Evolutionary conservation across 768 basidiomycete genomes (phyloP).

Genomic region (Rubroboletus pulcherrimus): DNA sequence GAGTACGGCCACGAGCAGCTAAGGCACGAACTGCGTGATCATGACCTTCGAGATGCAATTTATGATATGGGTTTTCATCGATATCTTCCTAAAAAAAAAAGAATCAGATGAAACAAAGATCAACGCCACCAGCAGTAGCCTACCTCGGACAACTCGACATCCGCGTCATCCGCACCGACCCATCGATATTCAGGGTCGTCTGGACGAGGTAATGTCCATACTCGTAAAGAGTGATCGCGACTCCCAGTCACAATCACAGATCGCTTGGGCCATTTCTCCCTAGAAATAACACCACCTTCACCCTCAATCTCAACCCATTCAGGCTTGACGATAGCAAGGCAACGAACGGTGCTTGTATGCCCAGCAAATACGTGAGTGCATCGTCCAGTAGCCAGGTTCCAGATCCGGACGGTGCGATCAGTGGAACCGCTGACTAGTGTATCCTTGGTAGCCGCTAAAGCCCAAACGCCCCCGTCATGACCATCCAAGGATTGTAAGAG

Average conservation of each 20-base stretch:
- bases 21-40: conserved; percentile 88
- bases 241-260: conserved; percentile 73
- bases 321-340: conserved; percentile 93
- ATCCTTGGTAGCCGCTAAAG: conserved; percentile 84
- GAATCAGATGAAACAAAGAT: conserved; percentile 3
- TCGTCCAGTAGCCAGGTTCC: conserved; percentile 74
- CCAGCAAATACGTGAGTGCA: conserved; percentile 95
- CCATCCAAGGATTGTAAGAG: conserved; percentile 75
- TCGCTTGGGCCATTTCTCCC: conserved; percentile 71
- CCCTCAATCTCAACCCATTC: conserved; percentile 76
- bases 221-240: conserved; percentile 59
- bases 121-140: conserved; percentile 6
- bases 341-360: conserved; percentile 94
- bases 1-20: conserved; percentile 83
- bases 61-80: conserved; percentile 84
- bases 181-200: conserved; percentile 75
- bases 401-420: conserved; percentile 89
- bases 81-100: conserved; percentile 51
- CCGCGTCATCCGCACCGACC: conserved; percentile 56
- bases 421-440: conserved; percentile 89
- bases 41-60: conserved; percentile 81
- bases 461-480: conserved; percentile 97
- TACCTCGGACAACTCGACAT: conserved; percentile 55
- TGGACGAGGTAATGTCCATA: conserved; percentile 65
- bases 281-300: conserved; percentile 55